These are phyloP conservation scores for Eragrostis nindensis DNA, from an alignment of 176 grass and related monocot genomes.

Conservation along the genomic window DNA sequence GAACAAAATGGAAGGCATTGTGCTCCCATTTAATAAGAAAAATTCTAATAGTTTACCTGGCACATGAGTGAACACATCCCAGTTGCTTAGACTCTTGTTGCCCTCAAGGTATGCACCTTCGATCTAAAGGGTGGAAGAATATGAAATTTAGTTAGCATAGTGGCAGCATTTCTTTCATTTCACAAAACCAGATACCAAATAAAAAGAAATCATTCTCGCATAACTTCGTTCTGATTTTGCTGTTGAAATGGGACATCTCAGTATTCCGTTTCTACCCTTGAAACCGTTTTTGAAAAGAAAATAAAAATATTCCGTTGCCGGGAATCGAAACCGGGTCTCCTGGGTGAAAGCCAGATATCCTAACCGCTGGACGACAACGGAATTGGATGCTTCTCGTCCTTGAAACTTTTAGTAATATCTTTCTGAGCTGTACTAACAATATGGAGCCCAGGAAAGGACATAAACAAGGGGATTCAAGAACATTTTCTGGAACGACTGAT, in stretches of 20 bases:
- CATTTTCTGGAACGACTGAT: too few relatives aligned
- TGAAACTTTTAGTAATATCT: too few relatives aligned
- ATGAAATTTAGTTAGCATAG: background rate
- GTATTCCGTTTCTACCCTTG: too few relatives aligned
- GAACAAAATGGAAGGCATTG: background rate
- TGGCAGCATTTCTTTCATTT: too few relatives aligned
- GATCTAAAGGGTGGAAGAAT: conserved; percentile 17
- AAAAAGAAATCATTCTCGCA: too few relatives aligned
- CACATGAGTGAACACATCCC: conserved; percentile 60
- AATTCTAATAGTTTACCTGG: conserved; percentile 35
- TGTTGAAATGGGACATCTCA: too few relatives aligned
- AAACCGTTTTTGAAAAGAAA: too few relatives aligned
- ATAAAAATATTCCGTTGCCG: background rate
- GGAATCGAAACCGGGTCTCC: background rate
- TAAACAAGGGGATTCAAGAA: background rate
- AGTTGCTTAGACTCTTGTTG: conserved; percentile 72
- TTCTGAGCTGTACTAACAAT: too few relatives aligned
- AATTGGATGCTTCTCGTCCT: too few relatives aligned
- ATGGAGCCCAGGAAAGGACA: background rate
- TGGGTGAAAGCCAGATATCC: background rate
- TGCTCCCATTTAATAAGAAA: background rate
- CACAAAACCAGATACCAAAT: too few relatives aligned
- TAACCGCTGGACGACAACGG: background rate
- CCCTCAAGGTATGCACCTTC: conserved; percentile 68
- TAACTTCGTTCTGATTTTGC: too few relatives aligned